Evolutionary conservation across 2,329 filamentous ascomycete species (phyloP).

Genomic region (Escovopsis sp.): DNA sequence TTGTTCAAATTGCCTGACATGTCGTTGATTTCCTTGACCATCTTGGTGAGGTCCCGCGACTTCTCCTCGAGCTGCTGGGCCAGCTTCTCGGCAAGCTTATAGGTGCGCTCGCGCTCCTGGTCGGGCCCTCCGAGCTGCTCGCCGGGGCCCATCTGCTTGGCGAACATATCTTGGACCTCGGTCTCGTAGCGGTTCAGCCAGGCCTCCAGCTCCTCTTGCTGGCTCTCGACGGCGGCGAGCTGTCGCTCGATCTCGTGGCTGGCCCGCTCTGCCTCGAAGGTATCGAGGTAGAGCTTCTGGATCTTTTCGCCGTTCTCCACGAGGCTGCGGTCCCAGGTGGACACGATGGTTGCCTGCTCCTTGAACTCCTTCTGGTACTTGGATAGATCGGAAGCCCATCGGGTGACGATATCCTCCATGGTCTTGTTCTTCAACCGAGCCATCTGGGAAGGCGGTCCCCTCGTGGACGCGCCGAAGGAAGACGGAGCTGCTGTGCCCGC

Average conservation of each 20-base stretch:
- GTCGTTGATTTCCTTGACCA: slow-evolving; percentile 96
- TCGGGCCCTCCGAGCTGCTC: slow-evolving; percentile 77
- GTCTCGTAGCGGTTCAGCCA: slow-evolving; percentile 86
- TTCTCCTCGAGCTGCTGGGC: slow-evolving; percentile 85
- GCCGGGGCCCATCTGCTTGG: slow-evolving; percentile 57
- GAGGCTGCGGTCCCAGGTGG: slow-evolving; percentile 79
- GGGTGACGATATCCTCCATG: slow-evolving; percentile 96
- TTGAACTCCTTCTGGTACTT: slow-evolving; percentile 98
- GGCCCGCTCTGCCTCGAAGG: slow-evolving; percentile 84
- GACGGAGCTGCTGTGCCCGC: slow-evolving; percentile 20
- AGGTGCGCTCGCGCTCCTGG: slow-evolving; percentile 88
- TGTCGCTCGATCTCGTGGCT: slow-evolving; percentile 91
- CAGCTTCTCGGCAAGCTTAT: slow-evolving; percentile 88
- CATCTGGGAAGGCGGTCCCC: slow-evolving; percentile 67
- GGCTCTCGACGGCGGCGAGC: slow-evolving; percentile 73
- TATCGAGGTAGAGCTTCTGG: slow-evolving; percentile 78
- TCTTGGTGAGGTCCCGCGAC: slow-evolving; percentile 79
- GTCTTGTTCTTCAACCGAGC: slow-evolving; percentile 95
- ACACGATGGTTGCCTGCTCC: slow-evolving; percentile 71
- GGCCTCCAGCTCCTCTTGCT: slow-evolving; percentile 76
- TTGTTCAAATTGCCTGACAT: slow-evolving; percentile 83
- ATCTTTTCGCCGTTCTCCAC: slow-evolving; percentile 94
- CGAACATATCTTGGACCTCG: slow-evolving; percentile 80
- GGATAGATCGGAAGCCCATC: slow-evolving; percentile 87
- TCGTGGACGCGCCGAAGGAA: slow-evolving; percentile 54